Evolutionary conservation across 768 basidiomycete genomes (phyloP).

Genomic region (Xerocomellus dryophilus): DNA sequence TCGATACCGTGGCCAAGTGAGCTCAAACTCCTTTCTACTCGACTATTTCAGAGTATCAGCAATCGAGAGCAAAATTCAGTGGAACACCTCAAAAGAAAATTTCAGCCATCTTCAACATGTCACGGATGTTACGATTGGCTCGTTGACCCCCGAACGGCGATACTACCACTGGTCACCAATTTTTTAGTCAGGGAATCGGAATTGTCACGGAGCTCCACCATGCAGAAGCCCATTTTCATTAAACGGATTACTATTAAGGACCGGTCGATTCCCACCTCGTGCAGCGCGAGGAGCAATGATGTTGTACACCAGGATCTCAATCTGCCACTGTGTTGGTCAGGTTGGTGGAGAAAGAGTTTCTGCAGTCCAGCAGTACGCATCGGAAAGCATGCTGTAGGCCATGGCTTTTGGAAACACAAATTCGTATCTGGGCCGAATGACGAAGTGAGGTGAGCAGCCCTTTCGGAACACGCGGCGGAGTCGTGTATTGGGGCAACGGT

Average conservation of each 20-base stretch:
- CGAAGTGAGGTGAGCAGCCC: conserved; percentile 27
- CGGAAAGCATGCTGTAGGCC: conserved; percentile 25
- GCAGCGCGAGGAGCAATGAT: neutral
- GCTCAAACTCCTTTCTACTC: neutral
- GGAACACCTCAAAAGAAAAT: neutral
- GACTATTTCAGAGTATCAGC: neutral
- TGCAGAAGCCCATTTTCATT: conserved; percentile 18
- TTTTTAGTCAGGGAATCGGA: neutral
- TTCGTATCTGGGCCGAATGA: conserved; percentile 20
- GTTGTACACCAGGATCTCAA: neutral
- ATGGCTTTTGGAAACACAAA: conserved; percentile 23
- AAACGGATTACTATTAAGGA: conserved; percentile 15
- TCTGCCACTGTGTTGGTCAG: neutral
- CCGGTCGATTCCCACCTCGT: conserved; percentile 22
- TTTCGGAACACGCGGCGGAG: conserved; percentile 30
- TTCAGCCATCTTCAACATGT: neutral
- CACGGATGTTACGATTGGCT: neutral
- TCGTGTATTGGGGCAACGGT: conserved; percentile 33
- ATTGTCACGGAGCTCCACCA: conserved; percentile 1
- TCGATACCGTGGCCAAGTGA: neutral
- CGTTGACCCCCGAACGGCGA: neutral
- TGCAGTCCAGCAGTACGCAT: conserved; percentile 9
- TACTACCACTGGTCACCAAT: neutral
- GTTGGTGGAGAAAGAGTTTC: conserved; percentile 8
- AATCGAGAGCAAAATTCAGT: neutral